These are phyloP conservation scores for Solanum rostratum DNA, from an alignment of 257 asterid species.

Conservation along the genomic window DNA sequence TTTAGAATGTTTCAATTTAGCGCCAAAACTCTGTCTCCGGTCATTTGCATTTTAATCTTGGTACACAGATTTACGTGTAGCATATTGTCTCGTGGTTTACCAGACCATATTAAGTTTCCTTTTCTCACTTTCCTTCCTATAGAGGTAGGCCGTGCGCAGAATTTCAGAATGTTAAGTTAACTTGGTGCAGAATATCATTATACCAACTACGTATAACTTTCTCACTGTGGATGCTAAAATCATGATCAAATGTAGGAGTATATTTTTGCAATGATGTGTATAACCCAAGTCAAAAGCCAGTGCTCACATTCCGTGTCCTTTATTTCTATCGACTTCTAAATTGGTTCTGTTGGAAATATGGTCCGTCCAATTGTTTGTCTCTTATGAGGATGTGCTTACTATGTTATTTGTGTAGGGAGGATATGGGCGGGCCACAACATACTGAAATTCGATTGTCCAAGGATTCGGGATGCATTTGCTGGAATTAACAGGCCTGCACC, in stretches of 20 bases:
- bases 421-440: constrained; percentile 27
- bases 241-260: neutral
- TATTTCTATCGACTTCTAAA: neutral
- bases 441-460: constrained; percentile 14
- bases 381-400: neutral
- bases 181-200: neutral
- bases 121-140: neutral
- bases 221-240: neutral
- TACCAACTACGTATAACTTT: neutral
- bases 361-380: neutral
- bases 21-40: too few relatives aligned
- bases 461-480: constrained; percentile 22
- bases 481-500: constrained; percentile 16
- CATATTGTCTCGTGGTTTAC: neutral
- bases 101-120: neutral
- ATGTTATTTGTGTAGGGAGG: constrained; percentile 6
- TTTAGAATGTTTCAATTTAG: neutral
- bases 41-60: neutral
- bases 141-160: neutral
- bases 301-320: neutral
- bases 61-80: neutral
- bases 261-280: neutral
- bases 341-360: neutral
- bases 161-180: neutral
- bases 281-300: too few relatives aligned